These are phyloP conservation scores for Echeveria elegans DNA, from an alignment of 164 flowering plant genomes.

Conservation along the genomic window DNA sequence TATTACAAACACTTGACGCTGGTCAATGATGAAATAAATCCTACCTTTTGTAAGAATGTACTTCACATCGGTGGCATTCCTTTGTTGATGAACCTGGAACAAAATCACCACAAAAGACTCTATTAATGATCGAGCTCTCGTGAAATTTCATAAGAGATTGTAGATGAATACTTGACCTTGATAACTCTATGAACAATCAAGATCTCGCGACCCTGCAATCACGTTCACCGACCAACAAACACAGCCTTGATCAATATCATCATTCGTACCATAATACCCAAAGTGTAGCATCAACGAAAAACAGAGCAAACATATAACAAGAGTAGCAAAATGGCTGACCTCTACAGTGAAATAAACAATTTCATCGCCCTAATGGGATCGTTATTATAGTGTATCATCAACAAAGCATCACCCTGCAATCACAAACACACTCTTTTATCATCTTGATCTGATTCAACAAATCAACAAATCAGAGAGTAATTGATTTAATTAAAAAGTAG, in stretches of 20 bases:
- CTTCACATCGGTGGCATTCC: neutral
- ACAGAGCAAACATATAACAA: neutral
- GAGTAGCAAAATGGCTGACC: constrained; percentile 22
- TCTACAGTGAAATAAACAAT: constrained; percentile 61
- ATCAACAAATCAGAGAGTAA: no score
- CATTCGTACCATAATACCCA: neutral
- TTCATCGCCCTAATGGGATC: constrained; percentile 63
- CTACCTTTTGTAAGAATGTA: neutral
- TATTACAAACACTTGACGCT: neutral
- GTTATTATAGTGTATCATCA: constrained; percentile 48
- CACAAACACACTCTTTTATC: neutral
- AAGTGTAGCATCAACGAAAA: neutral
- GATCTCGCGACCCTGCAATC: constrained; percentile 36
- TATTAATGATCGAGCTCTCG: no score
- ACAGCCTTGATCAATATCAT: neutral
- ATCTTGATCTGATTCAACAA: neutral
- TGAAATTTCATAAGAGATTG: neutral
- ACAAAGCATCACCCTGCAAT: constrained; percentile 68
- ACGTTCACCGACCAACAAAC: neutral
- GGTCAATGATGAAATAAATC: neutral
- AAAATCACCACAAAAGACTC: neutral
- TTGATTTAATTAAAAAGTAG: no score
- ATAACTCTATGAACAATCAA: constrained; percentile 70
- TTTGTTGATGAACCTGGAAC: constrained; percentile 3
- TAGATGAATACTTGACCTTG: constrained; percentile 22